Evolutionary conservation across 768 basidiomycete species (phyloP).

Genomic region (Phlebiopsis flavidoalba): DNA sequence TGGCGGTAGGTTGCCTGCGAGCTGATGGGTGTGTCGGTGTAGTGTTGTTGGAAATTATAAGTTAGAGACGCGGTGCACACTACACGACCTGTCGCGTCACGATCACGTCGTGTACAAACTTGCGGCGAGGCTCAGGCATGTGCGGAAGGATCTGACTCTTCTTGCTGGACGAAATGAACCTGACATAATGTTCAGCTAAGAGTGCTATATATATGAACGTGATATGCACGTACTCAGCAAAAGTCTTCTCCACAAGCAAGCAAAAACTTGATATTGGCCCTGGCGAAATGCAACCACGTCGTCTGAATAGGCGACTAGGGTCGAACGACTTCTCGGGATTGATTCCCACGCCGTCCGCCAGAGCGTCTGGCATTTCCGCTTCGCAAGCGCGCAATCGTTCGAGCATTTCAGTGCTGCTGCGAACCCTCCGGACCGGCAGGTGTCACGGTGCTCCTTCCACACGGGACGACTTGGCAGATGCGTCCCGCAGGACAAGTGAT

Average conservation of each 20-base stretch:
- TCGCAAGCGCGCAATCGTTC: conserved; percentile 77
- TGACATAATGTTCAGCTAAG: conserved; percentile 20
- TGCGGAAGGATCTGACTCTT: conserved; percentile 70
- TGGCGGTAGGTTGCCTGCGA: conserved; percentile 75
- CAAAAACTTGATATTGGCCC: conserved; percentile 61
- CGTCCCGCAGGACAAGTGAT: conserved; percentile 82
- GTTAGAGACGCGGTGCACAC: background rate
- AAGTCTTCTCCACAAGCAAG: conserved; percentile 71
- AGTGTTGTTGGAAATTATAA: conserved; percentile 3
- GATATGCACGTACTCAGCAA: conserved; percentile 58
- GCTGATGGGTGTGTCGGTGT: conserved; percentile 29
- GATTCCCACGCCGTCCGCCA: conserved; percentile 95
- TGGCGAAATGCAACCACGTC: conserved; percentile 61
- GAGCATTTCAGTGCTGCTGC: conserved; percentile 65
- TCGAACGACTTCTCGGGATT: conserved; percentile 35
- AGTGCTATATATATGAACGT: conserved; percentile 4
- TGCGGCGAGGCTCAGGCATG: conserved; percentile 74
- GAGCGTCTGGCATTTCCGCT: conserved; percentile 79
- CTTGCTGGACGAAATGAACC: conserved; percentile 68
- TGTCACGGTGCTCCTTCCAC: conserved; percentile 53
- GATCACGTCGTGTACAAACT: conserved; percentile 77
- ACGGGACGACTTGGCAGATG: conserved; percentile 65
- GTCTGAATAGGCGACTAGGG: conserved; percentile 48
- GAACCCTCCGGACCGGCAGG: conserved; percentile 37
- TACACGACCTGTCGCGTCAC: conserved; percentile 24